Evolutionary conservation across 192 early-diverging fungal genomes (phyloP).

Genomic region (Backusella luteola): DNA sequence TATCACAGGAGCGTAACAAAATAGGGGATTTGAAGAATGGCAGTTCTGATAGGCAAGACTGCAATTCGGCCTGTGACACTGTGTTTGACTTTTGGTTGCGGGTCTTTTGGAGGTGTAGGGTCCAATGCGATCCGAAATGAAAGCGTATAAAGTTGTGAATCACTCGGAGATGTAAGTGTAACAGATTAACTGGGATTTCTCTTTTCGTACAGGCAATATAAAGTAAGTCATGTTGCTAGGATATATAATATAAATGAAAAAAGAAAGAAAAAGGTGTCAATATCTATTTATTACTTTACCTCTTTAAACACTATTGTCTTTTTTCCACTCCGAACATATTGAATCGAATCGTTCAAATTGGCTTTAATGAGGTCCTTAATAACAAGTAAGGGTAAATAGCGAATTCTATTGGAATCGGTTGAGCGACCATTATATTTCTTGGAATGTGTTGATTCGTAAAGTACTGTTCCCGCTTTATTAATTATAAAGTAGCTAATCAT

Average conservation of each 20-base stretch:
- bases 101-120: slow-evolving; percentile 1
- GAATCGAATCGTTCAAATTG: slow-evolving; percentile 21
- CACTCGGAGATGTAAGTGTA: slow-evolving; percentile 25
- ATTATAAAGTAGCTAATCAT: slow-evolving; percentile 31
- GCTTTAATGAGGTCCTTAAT: slow-evolving; percentile 34
- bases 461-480: slow-evolving; percentile 19
- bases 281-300: slow-evolving; percentile 10
- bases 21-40: slow-evolving; percentile 1
- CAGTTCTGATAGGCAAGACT: slow-evolving; percentile 6
- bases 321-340: slow-evolving; percentile 21
- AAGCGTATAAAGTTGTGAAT: slow-evolving; percentile 23
- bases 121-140: slow-evolving; percentile 27
- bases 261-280: background rate
- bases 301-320: slow-evolving; percentile 32
- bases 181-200: slow-evolving; percentile 7
- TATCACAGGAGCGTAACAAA: background rate
- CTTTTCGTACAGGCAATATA: slow-evolving; percentile 33
- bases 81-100: background rate
- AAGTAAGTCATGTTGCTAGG: slow-evolving; percentile 21
- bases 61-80: background rate
- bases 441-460: slow-evolving; percentile 14
- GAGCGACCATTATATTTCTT: background rate
- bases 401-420: slow-evolving; percentile 14
- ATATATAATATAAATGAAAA: background rate
- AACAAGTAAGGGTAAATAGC: slow-evolving; percentile 28